These are phyloP conservation scores for Aspergillus caelatus DNA, from an alignment of 2,329 filamentous ascomycete genomes.

Conservation along the genomic window DNA sequence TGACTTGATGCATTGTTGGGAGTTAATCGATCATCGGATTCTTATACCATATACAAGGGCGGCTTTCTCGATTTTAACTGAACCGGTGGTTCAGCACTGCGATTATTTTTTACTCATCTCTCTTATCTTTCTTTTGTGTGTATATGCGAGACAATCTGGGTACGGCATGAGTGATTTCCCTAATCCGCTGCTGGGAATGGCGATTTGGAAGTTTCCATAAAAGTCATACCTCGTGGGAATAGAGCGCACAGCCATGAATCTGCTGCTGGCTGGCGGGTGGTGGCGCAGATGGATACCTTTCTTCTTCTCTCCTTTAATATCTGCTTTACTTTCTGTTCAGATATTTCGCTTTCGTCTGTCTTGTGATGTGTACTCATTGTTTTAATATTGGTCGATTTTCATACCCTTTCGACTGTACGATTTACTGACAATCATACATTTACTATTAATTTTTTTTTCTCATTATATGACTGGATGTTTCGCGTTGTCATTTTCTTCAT, in stretches of 20 bases:
- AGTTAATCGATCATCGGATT: slow-evolving; percentile 29
- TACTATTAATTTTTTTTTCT: not conserved
- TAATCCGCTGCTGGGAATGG: slow-evolving; percentile 12
- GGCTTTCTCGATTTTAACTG: slow-evolving; percentile 23
- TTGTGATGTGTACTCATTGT: slow-evolving; percentile 13
- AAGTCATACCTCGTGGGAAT: not conserved
- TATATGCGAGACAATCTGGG: slow-evolving; percentile 5
- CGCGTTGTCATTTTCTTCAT: not conserved
- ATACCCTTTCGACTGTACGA: slow-evolving; percentile 13
- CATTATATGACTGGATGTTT: not conserved
- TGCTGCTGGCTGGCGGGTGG: slow-evolving; percentile 11
- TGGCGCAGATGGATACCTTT: slow-evolving; percentile 9
- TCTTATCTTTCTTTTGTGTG: not conserved
- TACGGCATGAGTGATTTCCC: slow-evolving; percentile 8
- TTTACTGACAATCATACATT: slow-evolving; percentile 8
- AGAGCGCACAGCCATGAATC: slow-evolving; percentile 7
- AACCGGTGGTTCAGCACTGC: slow-evolving; percentile 16
- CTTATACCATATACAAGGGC: slow-evolving; percentile 27
- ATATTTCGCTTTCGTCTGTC: slow-evolving; percentile 1
- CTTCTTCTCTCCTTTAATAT: slow-evolving; percentile 6
- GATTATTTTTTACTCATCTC: slow-evolving; percentile 7
- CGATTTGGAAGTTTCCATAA: not conserved
- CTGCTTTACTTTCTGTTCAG: slow-evolving; percentile 2
- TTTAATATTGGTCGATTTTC: slow-evolving; percentile 12
- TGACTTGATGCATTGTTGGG: slow-evolving; percentile 34